Evolutionary conservation across 805 yeast species (phyloP), one percentile per base, ranked within the genome.

Genomic region (Metschnikowia rubicola): DNA sequence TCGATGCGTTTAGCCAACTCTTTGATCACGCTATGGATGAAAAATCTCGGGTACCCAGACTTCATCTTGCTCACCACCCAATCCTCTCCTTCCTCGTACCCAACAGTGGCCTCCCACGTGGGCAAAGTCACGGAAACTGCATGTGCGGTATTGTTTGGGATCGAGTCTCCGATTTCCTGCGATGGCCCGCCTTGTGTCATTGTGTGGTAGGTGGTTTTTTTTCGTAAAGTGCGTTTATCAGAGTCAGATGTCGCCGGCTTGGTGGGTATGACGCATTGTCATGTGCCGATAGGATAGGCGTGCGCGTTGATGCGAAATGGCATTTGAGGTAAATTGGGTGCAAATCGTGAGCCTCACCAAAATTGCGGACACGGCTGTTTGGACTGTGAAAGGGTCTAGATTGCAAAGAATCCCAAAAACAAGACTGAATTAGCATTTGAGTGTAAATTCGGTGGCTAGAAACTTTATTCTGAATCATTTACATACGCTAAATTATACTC

Each of bases 51-150:
- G 66, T 92, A 92, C 1, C 97, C 98, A 4, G 91, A 80, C 41
- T 74, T 74, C 90, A 92, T 86, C 62, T 81, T 80, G 39, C 72
- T 67, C 13, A 84, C 83, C 4, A 90, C 88, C 86, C 89, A 83
- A 17, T 78, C 83, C 58, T 87, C 84, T 15, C 96, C 96, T 64
- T 88, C 94, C 63, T 90, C 97, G 60, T 94, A 94, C 3, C 89
- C 97, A 1, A 94, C 86, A 4, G 86, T 88, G 38, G 96, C 89
- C 41, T 81, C 86, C 99, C 98, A 94, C 0, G 96, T 87, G 8
- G 99, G 99, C 31, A 92, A 74, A 2, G 96, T 87, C 39, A 92
- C 97, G 10, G 96, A 88, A 1, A 92, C 96, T 0, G 97, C 97
- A 65, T 94, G 98, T 3, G 85, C 83, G 0, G 95, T 85, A 63